phyloP scores from a whole-genome alignment of 2,329 filamentous ascomycete genomes.

The Neonectria coccinea region DNA sequence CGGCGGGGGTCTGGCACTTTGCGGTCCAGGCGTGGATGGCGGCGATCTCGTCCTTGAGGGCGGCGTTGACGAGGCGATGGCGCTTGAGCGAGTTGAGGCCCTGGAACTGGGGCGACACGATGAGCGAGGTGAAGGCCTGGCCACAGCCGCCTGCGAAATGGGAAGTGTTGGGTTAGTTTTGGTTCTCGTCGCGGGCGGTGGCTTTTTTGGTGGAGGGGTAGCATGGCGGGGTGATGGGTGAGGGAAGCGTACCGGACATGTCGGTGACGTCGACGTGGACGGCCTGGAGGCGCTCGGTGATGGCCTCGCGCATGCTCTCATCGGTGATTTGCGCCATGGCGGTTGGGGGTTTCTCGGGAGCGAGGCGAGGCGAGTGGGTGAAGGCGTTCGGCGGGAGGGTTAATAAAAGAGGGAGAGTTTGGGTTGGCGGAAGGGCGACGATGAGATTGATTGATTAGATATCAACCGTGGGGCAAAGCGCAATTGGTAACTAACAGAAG shows the following conservation, averaged over 20 bases:
- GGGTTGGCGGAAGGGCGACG: slow-evolving; percentile 13
- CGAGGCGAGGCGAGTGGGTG: background rate
- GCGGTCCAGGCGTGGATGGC: slow-evolving; percentile 95
- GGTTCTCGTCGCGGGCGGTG: background rate
- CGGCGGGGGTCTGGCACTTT: slow-evolving; percentile 90
- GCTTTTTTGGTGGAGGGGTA: slow-evolving; percentile 2
- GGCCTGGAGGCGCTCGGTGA: slow-evolving; percentile 78
- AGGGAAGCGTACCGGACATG: slow-evolving; percentile 78
- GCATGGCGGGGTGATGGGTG: slow-evolving; percentile 28
- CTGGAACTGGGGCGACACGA: slow-evolving; percentile 75
- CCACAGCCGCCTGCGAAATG: slow-evolving; percentile 67
- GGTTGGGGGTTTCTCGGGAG: background rate
- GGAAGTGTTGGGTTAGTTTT: slow-evolving; percentile 23
- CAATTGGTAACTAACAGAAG: slow-evolving; percentile 16
- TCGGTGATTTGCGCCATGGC: slow-evolving; percentile 76
- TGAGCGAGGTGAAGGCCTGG: slow-evolving; percentile 69
- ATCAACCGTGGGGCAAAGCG: slow-evolving; percentile 39
- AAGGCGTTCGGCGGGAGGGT: slow-evolving; percentile 6
- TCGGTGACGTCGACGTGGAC: slow-evolving; percentile 89
- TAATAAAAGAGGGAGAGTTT: slow-evolving; percentile 23
- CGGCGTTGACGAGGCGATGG: slow-evolving; percentile 86
- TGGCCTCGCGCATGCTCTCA: slow-evolving; percentile 74
- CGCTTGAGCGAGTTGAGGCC: slow-evolving; percentile 83
- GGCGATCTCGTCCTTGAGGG: slow-evolving; percentile 87
- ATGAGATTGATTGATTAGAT: slow-evolving; percentile 58